Percentiles rank a stretch among this genome's conserved stretches.
phyloP scores from a whole-genome alignment of 495 filamentous ascomycete genomes.

The Poronia punctata region DNA sequence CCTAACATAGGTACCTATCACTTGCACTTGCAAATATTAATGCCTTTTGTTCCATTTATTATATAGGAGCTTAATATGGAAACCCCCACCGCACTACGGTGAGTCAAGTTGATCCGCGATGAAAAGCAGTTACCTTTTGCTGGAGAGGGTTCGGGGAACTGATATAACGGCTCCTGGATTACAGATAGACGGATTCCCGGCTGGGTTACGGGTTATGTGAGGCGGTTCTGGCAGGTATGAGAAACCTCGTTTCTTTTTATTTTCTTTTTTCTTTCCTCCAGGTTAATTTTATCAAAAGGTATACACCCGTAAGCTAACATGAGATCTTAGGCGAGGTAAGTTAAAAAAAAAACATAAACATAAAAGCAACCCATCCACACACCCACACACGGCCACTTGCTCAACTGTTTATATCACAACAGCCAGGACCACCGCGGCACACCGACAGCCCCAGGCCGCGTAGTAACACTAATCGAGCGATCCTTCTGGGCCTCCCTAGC shows the following conservation, averaged over 20 bases:
- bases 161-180: not conserved
- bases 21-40: too few relatives aligned
- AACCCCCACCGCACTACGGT: slow-evolving; percentile 95
- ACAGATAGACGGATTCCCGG: slow-evolving; percentile 73
- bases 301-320: slow-evolving; percentile 10
- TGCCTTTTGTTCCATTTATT: too few relatives aligned
- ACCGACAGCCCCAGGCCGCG: slow-evolving; percentile 74
- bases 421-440: slow-evolving; percentile 96
- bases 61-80: slow-evolving; percentile 90
- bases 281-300: not conserved
- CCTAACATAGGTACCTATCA: too few relatives aligned
- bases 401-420: not conserved
- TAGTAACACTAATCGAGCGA: slow-evolving; percentile 85
- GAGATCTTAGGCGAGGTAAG: slow-evolving; percentile 52
- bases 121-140: too few relatives aligned
- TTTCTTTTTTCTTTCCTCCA: not conserved
- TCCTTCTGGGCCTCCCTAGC: slow-evolving; percentile 71
- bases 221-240: slow-evolving; percentile 92
- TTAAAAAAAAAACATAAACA: too few relatives aligned
- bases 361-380: too few relatives aligned
- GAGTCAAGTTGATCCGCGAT: slow-evolving; percentile 17
- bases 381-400: too few relatives aligned
- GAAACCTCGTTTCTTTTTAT: slow-evolving; percentile 14
- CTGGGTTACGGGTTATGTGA: slow-evolving; percentile 89
- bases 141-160: not conserved